phyloP scores from a whole-genome alignment of 2,329 filamentous ascomycete genomes.

The Ophiognomonia clavigignenti-juglandacearum region DNA sequence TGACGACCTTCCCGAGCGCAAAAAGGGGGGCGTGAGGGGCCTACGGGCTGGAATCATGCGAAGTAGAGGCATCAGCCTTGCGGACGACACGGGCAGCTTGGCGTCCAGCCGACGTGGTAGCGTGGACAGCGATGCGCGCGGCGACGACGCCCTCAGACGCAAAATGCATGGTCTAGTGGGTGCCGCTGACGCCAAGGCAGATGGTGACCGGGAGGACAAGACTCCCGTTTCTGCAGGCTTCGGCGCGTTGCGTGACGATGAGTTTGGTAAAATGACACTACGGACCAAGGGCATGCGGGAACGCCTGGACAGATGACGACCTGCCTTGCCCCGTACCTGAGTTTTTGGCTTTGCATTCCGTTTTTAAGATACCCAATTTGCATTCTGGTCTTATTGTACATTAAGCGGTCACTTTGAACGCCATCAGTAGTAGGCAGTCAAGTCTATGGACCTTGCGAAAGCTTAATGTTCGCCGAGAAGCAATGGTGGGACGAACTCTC shows the following conservation, averaged over 20 bases:
- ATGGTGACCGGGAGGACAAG: not conserved
- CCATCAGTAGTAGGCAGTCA: no score
- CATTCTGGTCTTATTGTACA: no score
- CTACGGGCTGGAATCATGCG: slow-evolving; percentile 47
- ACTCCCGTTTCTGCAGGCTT: slow-evolving; percentile 16
- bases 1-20: slow-evolving; percentile 56
- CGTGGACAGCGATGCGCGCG: slow-evolving; percentile 33
- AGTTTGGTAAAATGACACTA: slow-evolving; percentile 42
- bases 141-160: slow-evolving; percentile 34
- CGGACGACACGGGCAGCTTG: slow-evolving; percentile 35
- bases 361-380: no score
- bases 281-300: slow-evolving; percentile 54
- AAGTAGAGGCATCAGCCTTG: slow-evolving; percentile 24
- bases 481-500: no score
- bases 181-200: slow-evolving; percentile 2
- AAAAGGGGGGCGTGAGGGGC: slow-evolving; percentile 56
- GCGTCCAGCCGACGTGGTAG: slow-evolving; percentile 38
- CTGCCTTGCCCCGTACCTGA: no score
- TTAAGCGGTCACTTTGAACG: no score
- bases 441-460: no score
- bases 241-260: slow-evolving; percentile 42
- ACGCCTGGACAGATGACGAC: slow-evolving; percentile 28
- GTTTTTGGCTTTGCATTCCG: no score
- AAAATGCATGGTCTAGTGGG: slow-evolving; percentile 27
- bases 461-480: no score